Base-by-base conservation (phyloP, 768 basidiomycete species). In the Lyophyllum semitale region DNA sequence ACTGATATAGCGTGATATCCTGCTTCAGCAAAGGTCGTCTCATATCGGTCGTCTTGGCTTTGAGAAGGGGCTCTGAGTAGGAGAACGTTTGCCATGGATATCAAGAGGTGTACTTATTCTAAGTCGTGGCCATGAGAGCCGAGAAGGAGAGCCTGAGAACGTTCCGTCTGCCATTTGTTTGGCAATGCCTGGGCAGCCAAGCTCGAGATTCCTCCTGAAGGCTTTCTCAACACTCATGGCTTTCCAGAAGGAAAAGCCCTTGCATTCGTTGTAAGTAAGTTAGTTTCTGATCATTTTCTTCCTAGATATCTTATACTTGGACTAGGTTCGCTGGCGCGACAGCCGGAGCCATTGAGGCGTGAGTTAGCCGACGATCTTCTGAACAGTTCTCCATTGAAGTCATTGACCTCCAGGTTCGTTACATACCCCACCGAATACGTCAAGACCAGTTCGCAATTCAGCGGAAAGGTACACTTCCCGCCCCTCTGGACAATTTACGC, bases 291-390 rank as follows among this genome's bases (percentile, higher is more conserved):
- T 17, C 15, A 0, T 22, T 8, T 11, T 5, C n/a, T 37, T 20
- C 4, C 15, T 11, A 23, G 13, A 35, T 42, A 2, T 44, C 32
- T 29, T 22, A 8, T 20, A 26, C 4, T 38, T 45, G 26, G 30
- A 27, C 29, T 43, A 82, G 81, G 59, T 74, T 94, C 54, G 96
- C 96, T 1, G 97, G 97, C 8, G 83, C 93, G 15, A 91, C 89
- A 0, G 96, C 97, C 23, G 96, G 97, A 15, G 94, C 89, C 8
- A 79, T 97, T 54, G 95, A 98, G 77, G 93, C 92, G 90, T 92
- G 71, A 74, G 88, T 35, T 17, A 40, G 48, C 47, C 15, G 38
- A 48, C 48, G 53, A 43, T 63, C 40, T 55, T 56, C 71, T 75
- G 63, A 80, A 62, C 59, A 58, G 67, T 63, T 73, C 12, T 66